Evolutionary conservation across 805 yeast species (phyloP), one percentile per base, ranked within the genome.

Genomic region (Wickerhamomyces bisporus): DNA sequence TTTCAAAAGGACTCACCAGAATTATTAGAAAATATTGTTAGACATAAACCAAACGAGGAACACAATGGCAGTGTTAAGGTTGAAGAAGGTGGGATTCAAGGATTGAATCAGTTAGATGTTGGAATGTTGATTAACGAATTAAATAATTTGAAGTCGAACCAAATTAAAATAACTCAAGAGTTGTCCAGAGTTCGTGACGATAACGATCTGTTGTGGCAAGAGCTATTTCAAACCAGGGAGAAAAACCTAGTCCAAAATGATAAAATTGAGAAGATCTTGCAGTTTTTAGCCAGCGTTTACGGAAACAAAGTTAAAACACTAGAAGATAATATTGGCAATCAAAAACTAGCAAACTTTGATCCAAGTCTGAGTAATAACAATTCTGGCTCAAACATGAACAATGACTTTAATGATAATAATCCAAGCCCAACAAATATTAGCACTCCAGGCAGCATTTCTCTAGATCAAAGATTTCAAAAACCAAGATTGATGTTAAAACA

Each of bases 131-230:
- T 89, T 40, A 68, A 68, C 35, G 39, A 49, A 43, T 40, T 35
- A 44, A 55, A 17, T 43, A 68, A 68, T 42, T 75, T 89, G 47
- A 83, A 82, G 55, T 68, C 72, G 52, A 83, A 84, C 52, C 97
- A 89, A 60, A 55, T 75, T 42, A 73, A 83, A 10, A 85, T 89
- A 19, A 74, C 86, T 10, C 89, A 87, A 50, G 96, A 91, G 55
- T 65, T 89, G 46, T 66, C 81, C 50, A 70, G 96, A 42, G 75
- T 89, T 30, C 71, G 86, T 42, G 78, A 79, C 42, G 97, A 89
- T 55, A 89, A 89, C 61, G 88, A 85, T 55, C 61, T 85, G 52
- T 63, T 89, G 30, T 89, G 98, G 98, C 79, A 80, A 43, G 97
- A 89, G 55, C 82, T 86, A 54, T 78, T 71, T 55, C 62, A 79